phyloP scores from a whole-genome alignment of 2,329 filamentous ascomycete genomes.

The Leptosphaerulina australis region DNA sequence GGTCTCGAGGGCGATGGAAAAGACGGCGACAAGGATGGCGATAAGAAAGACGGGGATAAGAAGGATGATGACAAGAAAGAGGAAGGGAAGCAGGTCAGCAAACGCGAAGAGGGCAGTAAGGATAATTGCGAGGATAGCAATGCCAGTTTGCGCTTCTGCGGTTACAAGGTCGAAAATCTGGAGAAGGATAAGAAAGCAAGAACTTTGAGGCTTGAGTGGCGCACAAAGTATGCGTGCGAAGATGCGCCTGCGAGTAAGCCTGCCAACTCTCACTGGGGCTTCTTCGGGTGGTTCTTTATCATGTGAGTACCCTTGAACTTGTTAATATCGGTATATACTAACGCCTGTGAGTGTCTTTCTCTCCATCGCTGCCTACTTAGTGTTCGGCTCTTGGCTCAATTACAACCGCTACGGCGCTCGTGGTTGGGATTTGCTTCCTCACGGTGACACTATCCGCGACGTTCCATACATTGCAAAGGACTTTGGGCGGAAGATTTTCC shows the following conservation, averaged over 20 bases:
- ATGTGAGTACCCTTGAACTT: conserved; percentile 66
- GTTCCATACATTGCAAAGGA: conserved; percentile 92
- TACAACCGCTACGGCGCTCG: conserved; percentile 95
- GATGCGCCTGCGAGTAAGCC: conserved; percentile 52
- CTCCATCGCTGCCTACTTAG: conserved; percentile 83
- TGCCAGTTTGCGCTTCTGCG: conserved; percentile 74
- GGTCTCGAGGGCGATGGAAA: conserved; percentile 72
- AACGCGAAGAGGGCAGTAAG: conserved; percentile 43
- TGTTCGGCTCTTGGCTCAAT: conserved; percentile 98
- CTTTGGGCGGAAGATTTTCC: conserved; percentile 78
- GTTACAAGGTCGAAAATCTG: conserved; percentile 64
- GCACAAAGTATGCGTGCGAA: conserved; percentile 81
- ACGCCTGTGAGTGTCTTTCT: conserved; percentile 72
- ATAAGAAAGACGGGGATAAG: conserved; percentile 24
- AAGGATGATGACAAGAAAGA: conserved; percentile 39
- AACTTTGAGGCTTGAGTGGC: conserved; percentile 79
- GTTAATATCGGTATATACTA: conserved; percentile 12
- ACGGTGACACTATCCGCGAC: conserved; percentile 90
- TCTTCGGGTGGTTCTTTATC: conserved; percentile 96
- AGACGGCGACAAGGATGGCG: conserved; percentile 31
- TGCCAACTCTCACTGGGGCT: conserved; percentile 75
- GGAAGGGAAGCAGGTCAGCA: conserved; percentile 24
- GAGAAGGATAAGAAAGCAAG: conserved; percentile 61
- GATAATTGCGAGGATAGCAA: conserved; percentile 43
- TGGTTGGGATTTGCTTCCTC: conserved; percentile 92